Conservation (phyloP, 176 grass and related monocot genomes). For the Alopecurus myosuroides region DNA sequence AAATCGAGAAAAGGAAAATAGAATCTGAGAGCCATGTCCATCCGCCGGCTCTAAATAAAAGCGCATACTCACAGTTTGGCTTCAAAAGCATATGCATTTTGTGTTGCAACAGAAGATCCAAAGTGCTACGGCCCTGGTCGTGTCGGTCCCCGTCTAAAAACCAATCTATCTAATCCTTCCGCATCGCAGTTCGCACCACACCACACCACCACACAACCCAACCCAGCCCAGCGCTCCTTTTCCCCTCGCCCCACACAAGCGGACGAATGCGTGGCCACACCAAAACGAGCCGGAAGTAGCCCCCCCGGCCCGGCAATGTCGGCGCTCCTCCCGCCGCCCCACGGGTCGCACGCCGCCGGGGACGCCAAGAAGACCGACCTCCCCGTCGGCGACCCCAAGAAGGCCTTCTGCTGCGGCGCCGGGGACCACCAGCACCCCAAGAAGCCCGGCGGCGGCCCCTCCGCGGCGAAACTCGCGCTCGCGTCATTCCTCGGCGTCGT, state of each 20-base stretch:
- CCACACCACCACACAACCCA: neutral
- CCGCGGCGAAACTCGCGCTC: constrained; percentile 41
- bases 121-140: neutral
- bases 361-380: constrained; percentile 30
- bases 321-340: constrained; percentile 35
- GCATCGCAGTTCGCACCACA: neutral
- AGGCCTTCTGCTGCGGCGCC: neutral
- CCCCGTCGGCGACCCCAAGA: constrained; percentile 8
- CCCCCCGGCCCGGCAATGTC: constrained; percentile 34
- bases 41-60: neutral
- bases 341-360: constrained; percentile 8
- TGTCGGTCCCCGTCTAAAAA: neutral
- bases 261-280: constrained; percentile 40
- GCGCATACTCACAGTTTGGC: no score
- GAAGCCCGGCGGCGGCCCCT: constrained; percentile 4
- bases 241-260: neutral
- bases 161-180: neutral
- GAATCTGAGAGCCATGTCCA: neutral
- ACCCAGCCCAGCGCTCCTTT: neutral
- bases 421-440: constrained; percentile 8
- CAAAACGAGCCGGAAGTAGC: constrained; percentile 16
- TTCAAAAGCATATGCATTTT: neutral
- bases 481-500: constrained; percentile 32
- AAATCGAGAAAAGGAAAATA: no score
- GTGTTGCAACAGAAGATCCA: constrained; percentile 7